Evolutionary conservation across 73 alveolate genomes (phyloP).

Genomic region (Symbiodinium pilosum): DNA sequence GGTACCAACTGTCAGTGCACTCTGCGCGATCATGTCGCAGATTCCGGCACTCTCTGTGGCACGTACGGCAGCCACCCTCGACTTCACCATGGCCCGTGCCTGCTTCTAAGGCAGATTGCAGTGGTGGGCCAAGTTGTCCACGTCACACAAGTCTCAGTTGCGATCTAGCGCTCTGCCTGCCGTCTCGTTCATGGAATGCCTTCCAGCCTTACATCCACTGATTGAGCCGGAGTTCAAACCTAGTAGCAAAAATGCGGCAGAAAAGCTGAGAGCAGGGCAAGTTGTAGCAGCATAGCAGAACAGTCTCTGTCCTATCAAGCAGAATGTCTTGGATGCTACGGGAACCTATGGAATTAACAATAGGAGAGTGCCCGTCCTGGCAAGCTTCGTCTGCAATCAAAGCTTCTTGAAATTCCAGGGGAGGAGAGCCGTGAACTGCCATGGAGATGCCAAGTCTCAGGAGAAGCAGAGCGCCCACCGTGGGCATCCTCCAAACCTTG

Average conservation of each 20-base stretch:
- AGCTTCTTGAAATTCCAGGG: background rate
- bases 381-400: background rate
- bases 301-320: background rate
- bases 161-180: too few relatives aligned
- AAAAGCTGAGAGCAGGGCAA: background rate
- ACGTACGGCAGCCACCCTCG: background rate
- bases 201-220: background rate
- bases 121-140: too few relatives aligned
- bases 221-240: background rate
- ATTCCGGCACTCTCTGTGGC: background rate
- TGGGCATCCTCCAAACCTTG: background rate
- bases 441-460: background rate
- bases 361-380: background rate
- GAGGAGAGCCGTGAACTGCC: background rate
- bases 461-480: background rate
- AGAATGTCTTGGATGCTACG: background rate
- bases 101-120: too few relatives aligned
- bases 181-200: background rate
- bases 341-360: background rate
- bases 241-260: too few relatives aligned
- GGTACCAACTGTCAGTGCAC: background rate
- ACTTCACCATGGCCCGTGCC: background rate
- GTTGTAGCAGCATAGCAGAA: background rate
- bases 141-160: too few relatives aligned
- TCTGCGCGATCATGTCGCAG: background rate